phyloP scores from a whole-genome alignment of 257 asterid species.

The Verbena officinalis region DNA sequence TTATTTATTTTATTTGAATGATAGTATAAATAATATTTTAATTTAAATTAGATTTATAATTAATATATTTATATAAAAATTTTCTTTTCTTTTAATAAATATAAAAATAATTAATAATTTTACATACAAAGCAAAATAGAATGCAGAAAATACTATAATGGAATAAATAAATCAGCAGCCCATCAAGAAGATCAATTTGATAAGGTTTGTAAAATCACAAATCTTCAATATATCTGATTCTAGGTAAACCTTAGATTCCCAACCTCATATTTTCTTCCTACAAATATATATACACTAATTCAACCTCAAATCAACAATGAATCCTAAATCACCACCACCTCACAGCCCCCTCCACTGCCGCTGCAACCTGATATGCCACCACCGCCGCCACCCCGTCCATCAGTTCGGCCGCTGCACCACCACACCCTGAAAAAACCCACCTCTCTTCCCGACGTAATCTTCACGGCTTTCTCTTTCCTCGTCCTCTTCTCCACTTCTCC shows the following conservation, averaged over 20 bases:
- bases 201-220: no score
- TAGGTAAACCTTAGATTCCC: constrained; percentile 32
- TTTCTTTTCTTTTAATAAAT: no score
- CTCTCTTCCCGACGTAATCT: constrained; percentile 69
- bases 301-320: constrained; percentile 24
- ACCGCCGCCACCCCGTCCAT: constrained; percentile 43
- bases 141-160: no score
- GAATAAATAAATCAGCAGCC: no score
- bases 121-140: no score
- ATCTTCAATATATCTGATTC: constrained; percentile 49
- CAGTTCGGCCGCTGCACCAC: constrained; percentile 37
- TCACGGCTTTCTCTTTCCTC: constrained; percentile 76
- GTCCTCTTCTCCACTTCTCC: constrained; percentile 66
- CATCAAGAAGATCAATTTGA: no score
- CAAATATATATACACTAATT: background rate
- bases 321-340: constrained; percentile 20
- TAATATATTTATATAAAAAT: no score
- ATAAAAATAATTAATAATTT: no score
- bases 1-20: no score
- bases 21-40: no score
- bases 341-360: constrained; percentile 44
- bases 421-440: constrained; percentile 55
- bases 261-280: constrained; percentile 42
- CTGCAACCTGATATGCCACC: constrained; percentile 46
- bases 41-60: no score